Percentiles rank a stretch among this genome's conserved stretches.
Evolutionary conservation across 495 filamentous ascomycete genomes (phyloP).

Genomic region (Penicillium paxilli): DNA sequence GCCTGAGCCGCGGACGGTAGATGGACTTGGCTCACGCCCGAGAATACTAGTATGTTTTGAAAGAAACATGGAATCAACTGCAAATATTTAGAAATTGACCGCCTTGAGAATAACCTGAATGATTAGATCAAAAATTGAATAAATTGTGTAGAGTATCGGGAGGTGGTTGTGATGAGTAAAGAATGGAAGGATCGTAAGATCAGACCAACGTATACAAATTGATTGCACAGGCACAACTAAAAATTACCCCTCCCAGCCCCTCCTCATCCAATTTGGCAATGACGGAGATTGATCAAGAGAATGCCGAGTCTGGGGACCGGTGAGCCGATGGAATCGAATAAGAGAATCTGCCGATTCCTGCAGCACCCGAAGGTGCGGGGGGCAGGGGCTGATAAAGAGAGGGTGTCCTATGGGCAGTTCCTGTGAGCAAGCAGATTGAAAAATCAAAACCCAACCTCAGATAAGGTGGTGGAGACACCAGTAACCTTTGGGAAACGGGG

Average conservation of each 20-base stretch:
- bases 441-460: conserved; percentile 23
- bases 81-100: too few species aligned
- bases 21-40: neutral
- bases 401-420: conserved; percentile 7
- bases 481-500: too few species aligned
- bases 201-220: too few species aligned
- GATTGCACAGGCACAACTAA: too few species aligned
- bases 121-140: too few species aligned
- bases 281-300: neutral
- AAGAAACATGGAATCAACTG: neutral
- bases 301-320: conserved; percentile 5
- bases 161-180: too few species aligned
- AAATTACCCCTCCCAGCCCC: neutral
- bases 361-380: neutral
- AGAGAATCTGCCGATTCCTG: neutral
- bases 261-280: neutral
- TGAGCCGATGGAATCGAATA: conserved; percentile 2
- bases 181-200: too few species aligned
- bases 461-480: conserved; percentile 23
- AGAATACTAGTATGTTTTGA: too few species aligned
- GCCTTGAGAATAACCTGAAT: too few species aligned
- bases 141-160: too few species aligned
- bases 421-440: conserved; percentile 25
- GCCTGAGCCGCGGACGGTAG: neutral
- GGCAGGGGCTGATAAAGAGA: neutral